Conservation (phyloP, 345 rosid species). For the Gossypium raimondii region DNA sequence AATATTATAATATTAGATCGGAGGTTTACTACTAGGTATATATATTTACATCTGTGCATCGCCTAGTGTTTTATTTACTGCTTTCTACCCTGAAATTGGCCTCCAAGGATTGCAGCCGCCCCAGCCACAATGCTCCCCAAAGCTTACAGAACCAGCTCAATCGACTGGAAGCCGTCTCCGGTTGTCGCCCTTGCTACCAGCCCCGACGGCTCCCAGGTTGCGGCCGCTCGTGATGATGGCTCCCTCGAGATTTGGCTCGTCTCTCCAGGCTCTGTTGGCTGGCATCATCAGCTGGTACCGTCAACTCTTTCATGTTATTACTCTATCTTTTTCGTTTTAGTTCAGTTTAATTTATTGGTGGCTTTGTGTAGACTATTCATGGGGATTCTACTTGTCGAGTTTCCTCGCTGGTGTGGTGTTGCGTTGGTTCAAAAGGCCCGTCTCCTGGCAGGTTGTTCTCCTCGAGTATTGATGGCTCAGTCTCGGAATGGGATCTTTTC, state of each 20-base stretch:
- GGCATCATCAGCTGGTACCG: constrained; percentile 95
- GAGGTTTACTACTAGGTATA: neutral
- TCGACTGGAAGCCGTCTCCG: constrained; percentile 89
- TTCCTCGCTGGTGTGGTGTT: constrained; percentile 82
- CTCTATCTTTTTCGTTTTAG: neutral
- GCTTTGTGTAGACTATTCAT: constrained; percentile 55
- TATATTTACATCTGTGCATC: neutral
- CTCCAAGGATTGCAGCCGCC: neutral
- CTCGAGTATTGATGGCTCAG: constrained; percentile 75
- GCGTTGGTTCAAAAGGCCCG: constrained; percentile 42
- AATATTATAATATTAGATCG: too few species aligned
- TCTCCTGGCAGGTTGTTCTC: constrained; percentile 78
- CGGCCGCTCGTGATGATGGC: constrained; percentile 90
- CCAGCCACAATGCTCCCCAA: constrained; percentile 39
- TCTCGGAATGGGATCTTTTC: constrained; percentile 86
- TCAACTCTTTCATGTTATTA: neutral
- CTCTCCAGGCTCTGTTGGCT: constrained; percentile 85
- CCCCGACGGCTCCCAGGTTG: constrained; percentile 66
- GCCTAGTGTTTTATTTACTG: neutral
- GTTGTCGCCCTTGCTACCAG: constrained; percentile 83
- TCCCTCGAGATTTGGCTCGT: constrained; percentile 98
- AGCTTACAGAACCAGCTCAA: constrained; percentile 59
- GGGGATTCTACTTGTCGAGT: constrained; percentile 73
- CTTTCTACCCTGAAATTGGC: neutral
- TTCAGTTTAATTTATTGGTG: neutral